Evolutionary conservation across 345 rosid genomes (phyloP).

Genomic region (Citrus mangshanensis): DNA sequence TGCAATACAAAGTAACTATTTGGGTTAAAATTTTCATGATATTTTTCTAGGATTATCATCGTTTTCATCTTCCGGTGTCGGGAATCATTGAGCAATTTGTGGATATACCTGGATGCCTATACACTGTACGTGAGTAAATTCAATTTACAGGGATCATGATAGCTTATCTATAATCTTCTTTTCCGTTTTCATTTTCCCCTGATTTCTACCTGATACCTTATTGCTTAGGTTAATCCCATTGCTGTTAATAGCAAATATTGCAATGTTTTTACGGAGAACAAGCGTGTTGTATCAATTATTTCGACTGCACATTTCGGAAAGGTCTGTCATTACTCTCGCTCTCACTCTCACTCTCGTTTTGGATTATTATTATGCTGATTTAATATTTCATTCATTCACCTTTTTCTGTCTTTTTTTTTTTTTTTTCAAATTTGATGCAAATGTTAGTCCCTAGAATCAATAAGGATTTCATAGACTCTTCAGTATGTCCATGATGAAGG

Average conservation of each 20-base stretch:
- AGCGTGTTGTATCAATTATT: constrained; percentile 67
- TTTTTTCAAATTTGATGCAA: neutral
- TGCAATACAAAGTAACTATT: neutral
- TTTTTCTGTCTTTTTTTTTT: neutral
- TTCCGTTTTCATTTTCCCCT: neutral
- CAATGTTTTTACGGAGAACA: constrained; percentile 91
- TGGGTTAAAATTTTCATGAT: neutral
- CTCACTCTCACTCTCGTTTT: neutral
- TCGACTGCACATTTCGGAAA: constrained; percentile 78
- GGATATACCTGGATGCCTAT: constrained; percentile 70
- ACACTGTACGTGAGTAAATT: constrained; percentile 51
- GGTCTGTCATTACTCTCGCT: constrained; percentile 35
- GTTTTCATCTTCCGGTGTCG: constrained; percentile 83
- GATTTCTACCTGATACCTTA: constrained; percentile 4
- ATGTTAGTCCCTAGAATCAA: neutral
- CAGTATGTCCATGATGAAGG: neutral
- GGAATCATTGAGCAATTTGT: constrained; percentile 65
- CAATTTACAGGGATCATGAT: neutral
- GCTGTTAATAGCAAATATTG: constrained; percentile 95
- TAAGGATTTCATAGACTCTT: neutral
- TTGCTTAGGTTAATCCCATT: constrained; percentile 80
- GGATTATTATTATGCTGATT: neutral
- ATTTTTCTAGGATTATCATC: constrained; percentile 72
- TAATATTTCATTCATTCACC: neutral
- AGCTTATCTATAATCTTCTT: neutral